Conservation (phyloP, 495 filamentous ascomycete species). For the Lentithecium fluviatile region DNA sequence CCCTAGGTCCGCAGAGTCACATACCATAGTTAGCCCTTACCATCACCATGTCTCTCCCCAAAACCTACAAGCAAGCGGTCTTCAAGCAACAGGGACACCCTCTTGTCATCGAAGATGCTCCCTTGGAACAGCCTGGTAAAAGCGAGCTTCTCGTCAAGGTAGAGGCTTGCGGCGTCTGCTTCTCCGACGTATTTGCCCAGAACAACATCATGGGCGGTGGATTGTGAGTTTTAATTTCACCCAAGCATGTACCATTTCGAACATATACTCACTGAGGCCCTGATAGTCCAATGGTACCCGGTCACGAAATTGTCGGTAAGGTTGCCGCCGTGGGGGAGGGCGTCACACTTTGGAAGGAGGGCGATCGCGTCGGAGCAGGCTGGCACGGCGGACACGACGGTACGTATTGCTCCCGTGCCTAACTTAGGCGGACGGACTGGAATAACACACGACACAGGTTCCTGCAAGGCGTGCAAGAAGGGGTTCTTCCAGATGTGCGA, state of each 20-base stretch:
- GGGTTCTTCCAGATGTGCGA: conserved; percentile 50
- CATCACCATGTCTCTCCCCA: conserved; percentile 32
- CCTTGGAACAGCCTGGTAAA: conserved; percentile 38
- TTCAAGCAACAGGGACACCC: conserved; percentile 37
- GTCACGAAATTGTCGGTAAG: conserved; percentile 46
- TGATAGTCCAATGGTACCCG: conserved; percentile 37
- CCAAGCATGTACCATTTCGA: not conserved
- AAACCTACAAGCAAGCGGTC: conserved; percentile 45
- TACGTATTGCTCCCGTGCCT: not conserved
- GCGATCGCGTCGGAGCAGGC: conserved; percentile 44
- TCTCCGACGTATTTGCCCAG: conserved; percentile 39
- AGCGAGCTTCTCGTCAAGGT: conserved; percentile 47
- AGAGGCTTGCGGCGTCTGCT: conserved; percentile 46
- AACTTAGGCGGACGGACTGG: no score
- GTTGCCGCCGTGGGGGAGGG: conserved; percentile 39
- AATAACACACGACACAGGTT: no score
- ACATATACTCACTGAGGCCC: conserved; percentile 19
- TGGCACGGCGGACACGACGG: conserved; percentile 53
- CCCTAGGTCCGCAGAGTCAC: no score
- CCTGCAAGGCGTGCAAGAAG: conserved; percentile 45
- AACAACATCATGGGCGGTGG: conserved; percentile 38
- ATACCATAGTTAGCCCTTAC: no score
- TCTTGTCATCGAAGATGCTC: conserved; percentile 42
- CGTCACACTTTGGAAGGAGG: conserved; percentile 46
- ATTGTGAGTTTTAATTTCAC: conserved; percentile 27